Evolutionary conservation across 768 basidiomycete species (phyloP).

Genomic region (Leccinum truebloodii): DNA sequence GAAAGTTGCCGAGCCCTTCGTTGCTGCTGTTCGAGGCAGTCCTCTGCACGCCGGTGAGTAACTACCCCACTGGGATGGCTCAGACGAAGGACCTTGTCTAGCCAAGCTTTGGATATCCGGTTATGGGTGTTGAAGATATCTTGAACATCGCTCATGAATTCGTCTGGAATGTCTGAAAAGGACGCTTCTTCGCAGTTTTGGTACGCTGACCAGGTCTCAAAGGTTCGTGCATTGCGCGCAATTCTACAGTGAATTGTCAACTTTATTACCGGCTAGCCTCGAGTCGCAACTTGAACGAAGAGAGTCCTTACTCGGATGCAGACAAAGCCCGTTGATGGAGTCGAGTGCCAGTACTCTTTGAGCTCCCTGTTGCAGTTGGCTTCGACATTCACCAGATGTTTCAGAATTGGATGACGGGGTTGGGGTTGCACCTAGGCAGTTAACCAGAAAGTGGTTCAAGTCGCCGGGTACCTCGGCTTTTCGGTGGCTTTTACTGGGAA

Average conservation of each 20-base stretch:
- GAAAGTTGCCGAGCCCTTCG: slow-evolving; percentile 24
- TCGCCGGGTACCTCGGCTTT: neutral
- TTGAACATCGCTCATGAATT: slow-evolving; percentile 37
- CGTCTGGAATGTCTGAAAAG: slow-evolving; percentile 44
- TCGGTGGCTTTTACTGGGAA: neutral
- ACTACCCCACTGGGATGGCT: neutral
- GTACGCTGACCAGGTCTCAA: slow-evolving; percentile 52
- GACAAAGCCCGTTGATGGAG: slow-evolving; percentile 40
- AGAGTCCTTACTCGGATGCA: slow-evolving; percentile 44
- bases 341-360: slow-evolving; percentile 14
- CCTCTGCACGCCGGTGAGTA: slow-evolving; percentile 12
- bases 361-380: slow-evolving; percentile 10
- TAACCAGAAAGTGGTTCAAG: slow-evolving; percentile 7
- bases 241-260: slow-evolving; percentile 37
- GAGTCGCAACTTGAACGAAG: neutral
- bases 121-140: slow-evolving; percentile 40
- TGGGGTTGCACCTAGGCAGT: neutral
- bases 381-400: slow-evolving; percentile 22
- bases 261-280: neutral
- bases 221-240: slow-evolving; percentile 47
- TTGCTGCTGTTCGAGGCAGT: slow-evolving; percentile 4
- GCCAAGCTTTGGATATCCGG: slow-evolving; percentile 43
- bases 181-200: slow-evolving; percentile 53
- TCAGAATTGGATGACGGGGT: neutral
- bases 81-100: slow-evolving; percentile 37